A percentile compares a stretch with the other conserved stretches of the same genome.
Conservation (phyloP, 306 rosid species). For the Notholithocarpus densiflorus region DNA sequence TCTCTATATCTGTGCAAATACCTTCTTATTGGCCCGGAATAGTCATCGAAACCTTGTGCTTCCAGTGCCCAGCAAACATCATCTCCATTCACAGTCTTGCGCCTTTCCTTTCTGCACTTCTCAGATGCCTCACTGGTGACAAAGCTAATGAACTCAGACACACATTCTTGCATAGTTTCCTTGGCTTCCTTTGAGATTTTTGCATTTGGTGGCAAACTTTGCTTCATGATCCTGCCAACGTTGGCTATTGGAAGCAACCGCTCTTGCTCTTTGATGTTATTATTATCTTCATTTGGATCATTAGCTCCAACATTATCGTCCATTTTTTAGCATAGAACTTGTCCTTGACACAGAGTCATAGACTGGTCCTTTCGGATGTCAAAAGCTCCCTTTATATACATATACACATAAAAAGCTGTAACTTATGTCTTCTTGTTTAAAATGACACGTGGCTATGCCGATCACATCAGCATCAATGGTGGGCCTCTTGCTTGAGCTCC, state of each 20-base stretch:
- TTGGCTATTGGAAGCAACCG: slow-evolving; percentile 90
- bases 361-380: not conserved
- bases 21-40: slow-evolving; percentile 72
- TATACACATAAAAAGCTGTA: not conserved
- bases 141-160: slow-evolving; percentile 89
- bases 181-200: slow-evolving; percentile 89
- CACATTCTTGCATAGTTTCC: slow-evolving; percentile 95
- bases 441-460: not conserved
- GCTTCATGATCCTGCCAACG: slow-evolving; percentile 93
- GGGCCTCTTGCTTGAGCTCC: not conserved
- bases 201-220: slow-evolving; percentile 73
- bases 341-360: not conserved
- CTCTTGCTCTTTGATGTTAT: slow-evolving; percentile 71
- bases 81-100: slow-evolving; percentile 90
- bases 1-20: slow-evolving; percentile 71
- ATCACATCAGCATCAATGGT: slow-evolving; percentile 2
- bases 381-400: not conserved
- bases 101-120: slow-evolving; percentile 89
- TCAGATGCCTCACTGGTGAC: slow-evolving; percentile 95
- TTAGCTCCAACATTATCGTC: not conserved
- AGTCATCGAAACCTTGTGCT: slow-evolving; percentile 81
- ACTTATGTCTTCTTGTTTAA: not conserved
- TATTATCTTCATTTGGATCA: slow-evolving; percentile 32
- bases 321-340: not conserved
- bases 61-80: slow-evolving; percentile 85